A percentile compares a stretch with the other conserved stretches of the same genome.
phyloP scores from a whole-genome alignment of 1,284 basidiomycete genomes.

The Phylloporus sp. region DNA sequence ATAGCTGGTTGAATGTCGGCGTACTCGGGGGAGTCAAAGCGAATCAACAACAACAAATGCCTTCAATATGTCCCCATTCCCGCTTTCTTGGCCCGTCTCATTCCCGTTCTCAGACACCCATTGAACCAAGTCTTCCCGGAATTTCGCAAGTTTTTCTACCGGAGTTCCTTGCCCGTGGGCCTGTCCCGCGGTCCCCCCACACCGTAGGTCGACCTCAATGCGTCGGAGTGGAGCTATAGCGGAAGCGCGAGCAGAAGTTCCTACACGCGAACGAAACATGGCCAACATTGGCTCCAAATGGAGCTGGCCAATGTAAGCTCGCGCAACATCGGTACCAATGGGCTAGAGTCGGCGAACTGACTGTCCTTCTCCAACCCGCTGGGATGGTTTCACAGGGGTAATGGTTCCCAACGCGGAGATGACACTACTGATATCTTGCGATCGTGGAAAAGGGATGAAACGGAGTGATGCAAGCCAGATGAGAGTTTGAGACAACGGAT shows the following conservation, averaged over 20 bases:
- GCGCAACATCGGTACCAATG: conserved; percentile 8
- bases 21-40: too few relatives aligned
- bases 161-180: background rate
- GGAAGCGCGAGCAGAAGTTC: background rate
- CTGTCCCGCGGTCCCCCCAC: background rate
- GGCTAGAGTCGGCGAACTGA: background rate
- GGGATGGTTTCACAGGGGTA: too few relatives aligned
- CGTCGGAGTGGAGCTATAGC: conserved; percentile 10
- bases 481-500: conserved; percentile 25
- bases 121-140: conserved; percentile 1
- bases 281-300: conserved; percentile 10
- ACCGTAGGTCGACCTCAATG: conserved; percentile 12
- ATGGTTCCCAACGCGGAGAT: conserved; percentile 11
- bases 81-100: too few relatives aligned
- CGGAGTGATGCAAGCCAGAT: conserved; percentile 14
- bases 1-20: too few relatives aligned
- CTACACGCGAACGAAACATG: conserved; percentile 19
- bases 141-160: background rate
- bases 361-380: too few relatives aligned
- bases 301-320: conserved; percentile 22
- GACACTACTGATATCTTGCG: conserved; percentile 18
- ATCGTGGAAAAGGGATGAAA: conserved; percentile 23
- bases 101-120: background rate
- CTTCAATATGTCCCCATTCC: too few relatives aligned
- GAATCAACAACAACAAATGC: background rate